These are phyloP conservation scores for Fusarium sp. DNA, from an alignment of 2,329 filamentous ascomycete genomes.

Conservation along the genomic window DNA sequence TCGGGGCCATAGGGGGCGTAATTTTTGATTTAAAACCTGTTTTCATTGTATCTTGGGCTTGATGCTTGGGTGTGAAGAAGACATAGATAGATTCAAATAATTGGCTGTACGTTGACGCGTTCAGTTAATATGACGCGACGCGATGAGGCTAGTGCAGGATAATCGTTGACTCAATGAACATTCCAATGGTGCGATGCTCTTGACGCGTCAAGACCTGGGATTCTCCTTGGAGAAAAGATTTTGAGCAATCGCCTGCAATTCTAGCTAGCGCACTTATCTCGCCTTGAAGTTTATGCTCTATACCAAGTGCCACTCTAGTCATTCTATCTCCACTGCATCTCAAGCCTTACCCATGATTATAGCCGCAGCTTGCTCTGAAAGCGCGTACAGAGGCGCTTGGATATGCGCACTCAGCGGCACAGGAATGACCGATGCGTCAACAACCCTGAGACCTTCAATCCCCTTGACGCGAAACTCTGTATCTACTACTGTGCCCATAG, in stretches of 20 bases:
- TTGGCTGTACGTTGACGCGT: not conserved
- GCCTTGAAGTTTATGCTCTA: too few species aligned
- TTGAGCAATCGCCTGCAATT: too few species aligned
- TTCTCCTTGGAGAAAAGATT: too few species aligned
- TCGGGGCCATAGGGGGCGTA: slow-evolving; percentile 17
- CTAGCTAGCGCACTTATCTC: too few species aligned
- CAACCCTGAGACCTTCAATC: slow-evolving; percentile 45
- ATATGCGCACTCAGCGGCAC: slow-evolving; percentile 47
- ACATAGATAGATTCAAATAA: not conserved
- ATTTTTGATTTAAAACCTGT: slow-evolving; percentile 20
- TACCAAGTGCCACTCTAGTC: too few species aligned
- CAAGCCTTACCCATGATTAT: slow-evolving; percentile 27
- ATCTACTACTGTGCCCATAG: slow-evolving; percentile 69
- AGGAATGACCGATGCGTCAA: slow-evolving; percentile 51
- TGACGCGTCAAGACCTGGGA: too few species aligned
- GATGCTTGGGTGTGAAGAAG: slow-evolving; percentile 4
- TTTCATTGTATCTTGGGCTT: slow-evolving; percentile 11
- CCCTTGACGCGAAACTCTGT: slow-evolving; percentile 64
- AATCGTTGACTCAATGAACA: too few species aligned
- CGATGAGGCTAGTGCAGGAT: not conserved
- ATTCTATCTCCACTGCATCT: too few species aligned
- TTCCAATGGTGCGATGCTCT: too few species aligned
- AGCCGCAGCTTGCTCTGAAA: slow-evolving; percentile 51
- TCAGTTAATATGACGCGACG: not conserved
- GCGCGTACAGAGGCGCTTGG: slow-evolving; percentile 49